phyloP scores from a whole-genome alignment of 495 filamentous ascomycete species.

The Penicillium malachiteum region DNA sequence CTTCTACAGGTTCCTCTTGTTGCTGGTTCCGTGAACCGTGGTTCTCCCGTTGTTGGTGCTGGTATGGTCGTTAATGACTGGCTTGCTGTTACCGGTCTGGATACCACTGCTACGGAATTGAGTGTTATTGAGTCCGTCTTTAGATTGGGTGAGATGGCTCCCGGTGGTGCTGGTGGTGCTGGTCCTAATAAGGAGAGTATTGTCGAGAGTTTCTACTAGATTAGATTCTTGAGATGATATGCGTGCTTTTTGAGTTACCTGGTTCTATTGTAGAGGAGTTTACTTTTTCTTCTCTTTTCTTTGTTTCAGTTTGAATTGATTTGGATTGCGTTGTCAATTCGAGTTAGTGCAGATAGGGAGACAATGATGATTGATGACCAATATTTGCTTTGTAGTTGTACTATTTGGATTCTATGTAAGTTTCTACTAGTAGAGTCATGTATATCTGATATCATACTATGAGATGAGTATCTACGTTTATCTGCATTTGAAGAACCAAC shows the following conservation, averaged over 20 bases:
- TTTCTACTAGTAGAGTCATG: no score
- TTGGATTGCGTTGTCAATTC: no score
- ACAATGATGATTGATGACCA: no score
- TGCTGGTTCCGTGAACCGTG: constrained; percentile 89
- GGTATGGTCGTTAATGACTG: constrained; percentile 99
- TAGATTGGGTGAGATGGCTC: constrained; percentile 73
- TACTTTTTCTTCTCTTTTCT: neutral
- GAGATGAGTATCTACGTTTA: no score
- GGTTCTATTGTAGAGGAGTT: neutral
- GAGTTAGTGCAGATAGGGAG: no score
- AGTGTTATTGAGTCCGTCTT: constrained; percentile 96
- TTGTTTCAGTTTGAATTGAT: neutral
- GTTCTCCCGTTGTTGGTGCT: constrained; percentile 89
- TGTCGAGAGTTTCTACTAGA: constrained; percentile 96
- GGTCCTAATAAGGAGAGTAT: constrained; percentile 91
- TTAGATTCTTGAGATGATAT: neutral
- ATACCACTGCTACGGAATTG: constrained; percentile 95
- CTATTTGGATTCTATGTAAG: no score
- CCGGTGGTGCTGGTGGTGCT: constrained; percentile 49
- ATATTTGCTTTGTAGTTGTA: no score
- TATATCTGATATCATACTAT: no score
- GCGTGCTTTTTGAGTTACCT: neutral
- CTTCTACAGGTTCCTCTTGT: constrained; percentile 95
- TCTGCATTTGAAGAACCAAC: constrained; percentile 1
- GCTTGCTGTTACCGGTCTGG: constrained; percentile 94